These are phyloP conservation scores for Tricholoma bakamatsutake DNA, from an alignment of 768 basidiomycete species.

Conservation along the genomic window DNA sequence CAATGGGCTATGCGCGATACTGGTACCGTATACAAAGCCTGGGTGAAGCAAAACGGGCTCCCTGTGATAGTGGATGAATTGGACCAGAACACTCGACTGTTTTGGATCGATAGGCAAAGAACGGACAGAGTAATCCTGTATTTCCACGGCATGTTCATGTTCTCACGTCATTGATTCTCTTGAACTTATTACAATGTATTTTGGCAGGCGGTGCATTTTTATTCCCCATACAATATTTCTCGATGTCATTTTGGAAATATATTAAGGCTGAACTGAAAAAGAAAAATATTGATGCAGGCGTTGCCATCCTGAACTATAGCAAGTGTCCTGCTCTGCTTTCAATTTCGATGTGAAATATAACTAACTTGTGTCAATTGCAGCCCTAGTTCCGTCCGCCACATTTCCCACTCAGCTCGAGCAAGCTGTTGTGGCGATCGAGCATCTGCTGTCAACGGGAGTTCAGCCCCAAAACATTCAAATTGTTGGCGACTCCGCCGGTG, in stretches of 20 bases:
- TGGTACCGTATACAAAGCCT: constrained; percentile 16
- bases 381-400: constrained; percentile 20
- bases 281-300: constrained; percentile 8
- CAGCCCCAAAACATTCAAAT: constrained; percentile 22
- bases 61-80: constrained; percentile 22
- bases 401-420: constrained; percentile 27
- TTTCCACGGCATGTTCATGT: constrained; percentile 20
- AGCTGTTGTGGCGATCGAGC: constrained; percentile 19
- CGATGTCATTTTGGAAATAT: constrained; percentile 20
- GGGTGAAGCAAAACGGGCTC: constrained; percentile 16
- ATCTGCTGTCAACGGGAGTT: constrained; percentile 22
- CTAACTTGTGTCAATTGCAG: not conserved
- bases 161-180: not conserved
- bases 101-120: constrained; percentile 29
- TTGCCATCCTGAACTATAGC: constrained; percentile 22
- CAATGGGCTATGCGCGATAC: constrained; percentile 17
- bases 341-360: not conserved
- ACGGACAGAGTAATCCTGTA: constrained; percentile 26
- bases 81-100: constrained; percentile 19
- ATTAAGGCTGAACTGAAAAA: constrained; percentile 9
- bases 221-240: constrained; percentile 16
- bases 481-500: constrained; percentile 26
- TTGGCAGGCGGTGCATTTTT: constrained; percentile 24
- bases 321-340: not conserved
- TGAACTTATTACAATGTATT: not conserved